phyloP scores from a whole-genome alignment of 768 basidiomycete genomes.

The Lentinula sp. region DNA sequence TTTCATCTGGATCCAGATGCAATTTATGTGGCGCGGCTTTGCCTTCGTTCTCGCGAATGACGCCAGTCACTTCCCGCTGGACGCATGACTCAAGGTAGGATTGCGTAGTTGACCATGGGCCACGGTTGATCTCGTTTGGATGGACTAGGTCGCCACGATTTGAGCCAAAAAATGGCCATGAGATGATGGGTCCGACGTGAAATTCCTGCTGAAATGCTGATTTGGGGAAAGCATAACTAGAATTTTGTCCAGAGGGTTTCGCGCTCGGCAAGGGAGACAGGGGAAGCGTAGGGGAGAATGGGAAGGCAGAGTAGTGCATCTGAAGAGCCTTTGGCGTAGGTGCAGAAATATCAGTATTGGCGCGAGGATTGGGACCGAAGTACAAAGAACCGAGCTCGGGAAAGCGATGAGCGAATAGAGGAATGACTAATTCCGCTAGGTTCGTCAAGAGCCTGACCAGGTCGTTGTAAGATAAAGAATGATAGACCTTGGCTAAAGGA shows the following conservation, averaged over 20 bases:
- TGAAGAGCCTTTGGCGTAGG: constrained; percentile 39
- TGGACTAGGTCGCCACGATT: constrained; percentile 69
- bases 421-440: constrained; percentile 61
- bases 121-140: constrained; percentile 69
- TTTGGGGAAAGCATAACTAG: constrained; percentile 6
- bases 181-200: constrained; percentile 77
- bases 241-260: constrained; percentile 21
- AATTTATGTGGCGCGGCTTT: constrained; percentile 68
- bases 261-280: constrained; percentile 22
- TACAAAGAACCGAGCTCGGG: constrained; percentile 72
- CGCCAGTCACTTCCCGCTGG: constrained; percentile 67
- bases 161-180: constrained; percentile 89
- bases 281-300: constrained; percentile 36
- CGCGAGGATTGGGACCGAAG: constrained; percentile 37
- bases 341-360: constrained; percentile 25
- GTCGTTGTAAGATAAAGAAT: constrained; percentile 59
- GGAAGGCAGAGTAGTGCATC: constrained; percentile 34
- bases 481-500: constrained; percentile 65
- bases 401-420: constrained; percentile 75
- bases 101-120: constrained; percentile 62
- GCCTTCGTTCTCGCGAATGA: constrained; percentile 73
- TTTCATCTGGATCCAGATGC: constrained; percentile 78
- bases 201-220: constrained; percentile 24
- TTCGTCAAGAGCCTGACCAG: constrained; percentile 63
- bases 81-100: constrained; percentile 63